Evolutionary conservation across 192 early-diverging fungal species (phyloP), one percentile per base, ranked within the genome.

Genomic region (Backusella sp.): DNA sequence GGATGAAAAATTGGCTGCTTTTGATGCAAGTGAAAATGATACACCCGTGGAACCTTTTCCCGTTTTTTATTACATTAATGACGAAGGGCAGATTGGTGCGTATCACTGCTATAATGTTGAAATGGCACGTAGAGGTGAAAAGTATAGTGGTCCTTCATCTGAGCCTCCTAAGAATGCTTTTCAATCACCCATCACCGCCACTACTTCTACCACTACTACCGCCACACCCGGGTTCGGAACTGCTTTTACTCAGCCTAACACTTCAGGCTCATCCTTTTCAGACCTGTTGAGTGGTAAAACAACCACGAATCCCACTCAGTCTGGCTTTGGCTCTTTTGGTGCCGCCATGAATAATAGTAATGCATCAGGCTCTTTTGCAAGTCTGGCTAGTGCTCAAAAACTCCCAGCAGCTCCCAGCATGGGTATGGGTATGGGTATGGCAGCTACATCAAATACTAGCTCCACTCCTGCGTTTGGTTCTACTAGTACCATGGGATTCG

Each of bases 51-150:
- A 78, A 1, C 88, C 95, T 11, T 88, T 87, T 11, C 95, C 95
- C 1, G 87, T 94, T 15, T 35, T 96, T 26, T 92, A 89, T 76
- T 86, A 90, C 11, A 86, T 92, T n/a, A 94, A 87, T 72, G 89
- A 88, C 23, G 87, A 88, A 44, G 93, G 86, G 0, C 77, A 84
- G 14, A 76, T 95, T 26, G 59, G 90, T 14, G 93, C 89, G 2
- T 97, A 91, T 78, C 85, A 90, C 68, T 79, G 91, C 26, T 79
- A 92, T 72, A 91, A 94, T 74, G 74, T 77, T 4, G 79, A 82
- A 35, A 84, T 90, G 53, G 88, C 86, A 66, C 80, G 79, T 26
- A 52, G 59, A 7, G 83, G 81, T 11, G 73, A 77, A 9, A 36
- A 59, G 7, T 90, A 84, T 78, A 77, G 76, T 28, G 86, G 88